A percentile compares a stretch with the other conserved stretches of the same genome.
These are phyloP conservation scores for Xylaria arbuscula DNA, from an alignment of 2,329 filamentous ascomycete genomes.

Conservation along the genomic window DNA sequence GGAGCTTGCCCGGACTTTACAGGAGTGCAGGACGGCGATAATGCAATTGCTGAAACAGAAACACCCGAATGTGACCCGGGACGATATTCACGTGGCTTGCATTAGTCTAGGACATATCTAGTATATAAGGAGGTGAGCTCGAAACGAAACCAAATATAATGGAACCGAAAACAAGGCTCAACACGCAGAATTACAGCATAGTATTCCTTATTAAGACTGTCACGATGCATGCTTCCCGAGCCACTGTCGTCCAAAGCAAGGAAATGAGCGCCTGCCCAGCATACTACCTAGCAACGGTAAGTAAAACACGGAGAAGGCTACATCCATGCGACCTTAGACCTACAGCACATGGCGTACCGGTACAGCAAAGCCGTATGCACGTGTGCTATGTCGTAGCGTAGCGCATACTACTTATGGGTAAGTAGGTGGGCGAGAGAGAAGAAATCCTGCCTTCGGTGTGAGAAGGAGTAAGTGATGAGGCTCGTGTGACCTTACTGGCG, in stretches of 20 bases:
- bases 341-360: not conserved
- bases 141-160: not conserved
- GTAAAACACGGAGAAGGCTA: slow-evolving; percentile 1
- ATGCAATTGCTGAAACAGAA: slow-evolving; percentile 10
- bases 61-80: slow-evolving; percentile 10
- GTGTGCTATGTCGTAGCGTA: not conserved
- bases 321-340: slow-evolving; percentile 15
- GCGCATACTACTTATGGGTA: not conserved
- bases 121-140: slow-evolving; percentile 4
- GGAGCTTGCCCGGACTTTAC: slow-evolving; percentile 20
- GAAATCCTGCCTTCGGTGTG: slow-evolving; percentile 33
- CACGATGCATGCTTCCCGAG: slow-evolving; percentile 23
- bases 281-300: slow-evolving; percentile 5
- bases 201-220: slow-evolving; percentile 7
- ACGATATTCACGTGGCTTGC: slow-evolving; percentile 32
- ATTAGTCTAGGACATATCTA: slow-evolving; percentile 22
- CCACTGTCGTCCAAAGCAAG: slow-evolving; percentile 11
- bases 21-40: slow-evolving; percentile 8
- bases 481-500: slow-evolving; percentile 31
- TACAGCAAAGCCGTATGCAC: slow-evolving; percentile 4
- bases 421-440: not conserved
- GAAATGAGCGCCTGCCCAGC: slow-evolving; percentile 2
- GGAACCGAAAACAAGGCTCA: not conserved
- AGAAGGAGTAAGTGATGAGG: slow-evolving; percentile 4
- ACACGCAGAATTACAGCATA: not conserved